A percentile compares a stretch with the other conserved stretches of the same genome.
Conservation (phyloP, 495 filamentous ascomycete genomes). For the Geopyxis carbonaria region DNA sequence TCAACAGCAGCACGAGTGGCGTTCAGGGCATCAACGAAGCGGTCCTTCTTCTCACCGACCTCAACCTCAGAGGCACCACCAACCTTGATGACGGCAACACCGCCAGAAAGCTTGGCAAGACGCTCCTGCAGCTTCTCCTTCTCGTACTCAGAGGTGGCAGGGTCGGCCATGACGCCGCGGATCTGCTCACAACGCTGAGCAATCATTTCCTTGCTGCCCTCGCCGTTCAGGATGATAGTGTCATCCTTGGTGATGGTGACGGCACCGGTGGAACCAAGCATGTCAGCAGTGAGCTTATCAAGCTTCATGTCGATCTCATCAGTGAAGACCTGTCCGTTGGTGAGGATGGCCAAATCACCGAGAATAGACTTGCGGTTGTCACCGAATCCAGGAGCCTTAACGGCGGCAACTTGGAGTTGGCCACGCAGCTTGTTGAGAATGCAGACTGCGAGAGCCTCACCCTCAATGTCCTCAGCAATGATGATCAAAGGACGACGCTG, state of each 20-base stretch:
- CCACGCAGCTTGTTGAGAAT: slow-evolving; percentile 99
- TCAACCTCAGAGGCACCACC: slow-evolving; percentile 95
- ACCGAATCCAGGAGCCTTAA: slow-evolving; percentile 98
- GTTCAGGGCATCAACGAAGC: slow-evolving; percentile 94
- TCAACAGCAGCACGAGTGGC: slow-evolving; percentile 96
- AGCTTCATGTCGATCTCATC: slow-evolving; percentile 98
- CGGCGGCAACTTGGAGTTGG: slow-evolving; percentile 92
- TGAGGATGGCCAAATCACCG: slow-evolving; percentile 84
- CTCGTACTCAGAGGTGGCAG: slow-evolving; percentile 91
- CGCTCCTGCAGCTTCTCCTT: slow-evolving; percentile 99
- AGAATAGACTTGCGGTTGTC: slow-evolving; percentile 99
- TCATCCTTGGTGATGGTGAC: slow-evolving; percentile 99
- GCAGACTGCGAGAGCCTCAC: slow-evolving; percentile 94
- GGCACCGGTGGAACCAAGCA: slow-evolving; percentile 90
- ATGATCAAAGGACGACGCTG: slow-evolving; percentile 90
- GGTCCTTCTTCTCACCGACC: slow-evolving; percentile 99
- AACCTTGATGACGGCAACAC: slow-evolving; percentile 98
- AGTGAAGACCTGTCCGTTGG: slow-evolving; percentile 92
- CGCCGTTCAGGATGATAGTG: slow-evolving; percentile 95
- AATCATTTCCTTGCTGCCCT: slow-evolving; percentile 87
- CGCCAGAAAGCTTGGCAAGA: slow-evolving; percentile 95
- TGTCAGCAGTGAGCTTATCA: slow-evolving; percentile 86
- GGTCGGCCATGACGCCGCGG: slow-evolving; percentile 86
- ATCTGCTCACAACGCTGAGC: slow-evolving; percentile 96
- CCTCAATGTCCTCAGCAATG: slow-evolving; percentile 97